Base-by-base conservation (phyloP, 129 eudicot genomes). In the Flaveria brownii region DNA sequence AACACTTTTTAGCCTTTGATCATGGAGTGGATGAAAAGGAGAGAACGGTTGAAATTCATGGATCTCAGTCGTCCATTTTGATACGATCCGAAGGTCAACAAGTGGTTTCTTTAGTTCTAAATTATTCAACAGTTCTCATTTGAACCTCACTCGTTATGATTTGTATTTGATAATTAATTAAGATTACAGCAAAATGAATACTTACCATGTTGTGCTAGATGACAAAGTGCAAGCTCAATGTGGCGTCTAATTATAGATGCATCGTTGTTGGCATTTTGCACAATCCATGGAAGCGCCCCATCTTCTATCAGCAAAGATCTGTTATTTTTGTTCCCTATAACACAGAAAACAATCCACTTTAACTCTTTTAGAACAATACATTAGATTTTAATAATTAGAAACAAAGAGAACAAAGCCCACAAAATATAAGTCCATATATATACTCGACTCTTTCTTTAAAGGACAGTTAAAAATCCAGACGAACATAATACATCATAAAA, bases 241-340 rank as follows among this genome's bases (percentile, higher is more conserved):
- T 94, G 98, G 47, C 98, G 96, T 56, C 98, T 82, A 14, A 94
- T 94, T 59, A 86, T 75, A 43, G 98, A 84, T 15, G 97, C 91
- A 68, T 94, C 98, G 25, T 87, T 94, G 78, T 94, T 94, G 77
- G 98, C 91, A 74, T 94, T 94, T 81, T 94, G 97, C 66, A 94
- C 99, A 60, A 94, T 94, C 99, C 99, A 94, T 47, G 97, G 86
- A 82, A 94, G 90, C 20, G 96, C 97, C 36, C 99, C 97, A 66
- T 94, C 97, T 82, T 94, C 99, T 79, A 94, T 84, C 75, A 94
- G 77, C 60, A 91, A 79, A n/a, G 97, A 94, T 61, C 90, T 85
- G 36, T 85, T 86, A 41, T 75, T 36, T 83, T 86, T 89, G 57
- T 82, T 72, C 73, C 96, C 99, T 93, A 78, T 36, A 36, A 80